Evolutionary conservation across 2,329 filamentous ascomycete genomes (phyloP), one percentile per base, ranked within the genome.

Genomic region (Beauveria bassiana): DNA sequence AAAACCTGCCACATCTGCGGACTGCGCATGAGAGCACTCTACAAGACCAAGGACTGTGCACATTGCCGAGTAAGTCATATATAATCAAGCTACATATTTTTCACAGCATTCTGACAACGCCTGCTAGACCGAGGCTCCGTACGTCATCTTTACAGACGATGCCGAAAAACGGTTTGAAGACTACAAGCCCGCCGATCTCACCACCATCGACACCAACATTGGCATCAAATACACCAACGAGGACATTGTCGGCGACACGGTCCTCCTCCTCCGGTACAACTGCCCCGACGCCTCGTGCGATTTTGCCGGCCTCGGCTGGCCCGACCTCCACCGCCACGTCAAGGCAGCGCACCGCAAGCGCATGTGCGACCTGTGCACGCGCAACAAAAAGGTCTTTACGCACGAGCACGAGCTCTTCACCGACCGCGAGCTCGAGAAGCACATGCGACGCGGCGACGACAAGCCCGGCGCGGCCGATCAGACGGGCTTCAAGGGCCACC

Each of bases 321-420:
- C 78, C 12, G 80, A 83, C 64, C 72, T 83, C 58, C 81, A 83
- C 66, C 78, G 92, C 67, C 91, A 99, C 79, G 93, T 97, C 61
- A 89, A 88, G 70, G 85, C 80, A 58, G 84, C 83, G 62, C 95
- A 99, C 77, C 82, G 87, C 65, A 96, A 93, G 77, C 87, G 90
- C 71, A 93, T 96, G 88, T 96, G 90, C 74, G 91, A 96, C 73
- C 80, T 96, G 12, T 97, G 93, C 75, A 83, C 93, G 7, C 81
- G 92, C 63, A 93, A 97, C 78, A 99, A 99, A 77, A 97, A 96
- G 71, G 92, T 97, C 40, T 99, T 99, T 69, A 97, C 95, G 1
- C 95, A 99, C 75, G 95, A 99, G 75, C 95, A 99, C 72, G 91
- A 96, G 65, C 81, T 99, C 1, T 98, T 97, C 73, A 88, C 90